These are phyloP conservation scores for Pholiota adiposa DNA, from an alignment of 1,284 basidiomycete genomes.

Conservation along the genomic window DNA sequence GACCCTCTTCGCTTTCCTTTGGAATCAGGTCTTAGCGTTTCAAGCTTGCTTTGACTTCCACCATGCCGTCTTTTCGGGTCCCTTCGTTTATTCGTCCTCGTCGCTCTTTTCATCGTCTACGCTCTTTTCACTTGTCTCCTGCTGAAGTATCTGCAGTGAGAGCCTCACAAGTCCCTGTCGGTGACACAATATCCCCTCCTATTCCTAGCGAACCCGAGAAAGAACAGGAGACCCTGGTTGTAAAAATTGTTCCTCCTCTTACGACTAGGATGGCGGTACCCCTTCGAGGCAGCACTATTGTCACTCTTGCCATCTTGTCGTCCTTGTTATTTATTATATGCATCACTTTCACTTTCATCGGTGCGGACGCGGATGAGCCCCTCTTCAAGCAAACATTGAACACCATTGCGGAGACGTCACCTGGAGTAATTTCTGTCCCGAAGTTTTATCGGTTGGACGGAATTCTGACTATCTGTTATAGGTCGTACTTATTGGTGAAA, in stretches of 20 bases:
- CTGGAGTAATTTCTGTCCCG: constrained; percentile 44
- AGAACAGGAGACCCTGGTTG: constrained; percentile 12
- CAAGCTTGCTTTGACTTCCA: constrained; percentile 15
- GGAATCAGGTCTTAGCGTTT: constrained; percentile 13
- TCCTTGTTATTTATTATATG: constrained; percentile 50
- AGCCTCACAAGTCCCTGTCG: constrained; percentile 23
- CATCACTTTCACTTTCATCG: constrained; percentile 53
- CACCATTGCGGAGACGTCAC: constrained; percentile 42
- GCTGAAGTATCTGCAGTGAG: constrained; percentile 20
- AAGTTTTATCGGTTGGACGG: not conserved
- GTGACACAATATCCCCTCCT: constrained; percentile 23
- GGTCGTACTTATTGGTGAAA: constrained; percentile 59
- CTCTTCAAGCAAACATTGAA: constrained; percentile 47
- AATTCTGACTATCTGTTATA: constrained; percentile 22
- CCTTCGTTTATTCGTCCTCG: constrained; percentile 33
- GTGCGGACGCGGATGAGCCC: constrained; percentile 44
- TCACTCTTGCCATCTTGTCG: constrained; percentile 46
- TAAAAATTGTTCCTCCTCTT: constrained; percentile 1
- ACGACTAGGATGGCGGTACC: constrained; percentile 30
- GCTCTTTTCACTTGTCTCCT: constrained; percentile 42
- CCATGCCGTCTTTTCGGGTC: constrained; percentile 32
- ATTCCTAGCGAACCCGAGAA: constrained; percentile 10
- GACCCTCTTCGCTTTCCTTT: constrained; percentile 9
- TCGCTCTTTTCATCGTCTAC: constrained; percentile 41
- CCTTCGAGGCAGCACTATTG: constrained; percentile 43